Evolutionary conservation across 768 basidiomycete species (phyloP), one percentile per base, ranked within the genome.

Genomic region (Strobilomyces confusus): DNA sequence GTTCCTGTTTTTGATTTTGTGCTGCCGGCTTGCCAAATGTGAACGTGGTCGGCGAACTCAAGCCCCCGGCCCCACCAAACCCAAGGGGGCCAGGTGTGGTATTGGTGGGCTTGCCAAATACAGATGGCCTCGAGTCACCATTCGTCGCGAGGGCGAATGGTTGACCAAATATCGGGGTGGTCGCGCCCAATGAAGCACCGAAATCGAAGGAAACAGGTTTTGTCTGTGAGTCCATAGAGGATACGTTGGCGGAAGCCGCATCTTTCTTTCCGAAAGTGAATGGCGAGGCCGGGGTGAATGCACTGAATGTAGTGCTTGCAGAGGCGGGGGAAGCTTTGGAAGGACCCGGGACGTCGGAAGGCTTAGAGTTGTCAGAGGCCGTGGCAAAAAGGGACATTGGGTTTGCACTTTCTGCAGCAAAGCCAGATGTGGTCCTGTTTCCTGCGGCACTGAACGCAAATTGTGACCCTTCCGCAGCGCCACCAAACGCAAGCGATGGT

Each of bases 1-100:
- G 70, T 52, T 72, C 68, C 58, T 67, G 66, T 53, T 69, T 68
- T 56, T 69, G 67, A 26, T 63, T 70, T 42, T 70, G 69, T 25
- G 63, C 44, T 29, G 57, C 42, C 32, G 69, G 48, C 34, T 69
- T 69, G 19, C 63, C 59, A 51, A 69, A 69, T 19, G 57, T 37
- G 19, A 67, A 61, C 9, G 64, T 26, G 50, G 30, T 40, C 9
- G 58, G 41, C 25, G 63, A 49, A 25, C 48, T 37, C 25, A 65
- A 30, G 23, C 32, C 29, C n/a, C 51, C 56, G 19, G 59, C 38
- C 42, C 69, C 68, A 55, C 14, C 13, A 52, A 75, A 74, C 26
- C 70, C 70, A 57, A 74, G 70, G 11, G 68, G 58, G 54, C 62
- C 67, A 2, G 69, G 56, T 5, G 61, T 56, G 13, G 51, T n/a